Evolutionary conservation across 345 rosid species (phyloP).

Genomic region (Microthlaspi erraticum): DNA sequence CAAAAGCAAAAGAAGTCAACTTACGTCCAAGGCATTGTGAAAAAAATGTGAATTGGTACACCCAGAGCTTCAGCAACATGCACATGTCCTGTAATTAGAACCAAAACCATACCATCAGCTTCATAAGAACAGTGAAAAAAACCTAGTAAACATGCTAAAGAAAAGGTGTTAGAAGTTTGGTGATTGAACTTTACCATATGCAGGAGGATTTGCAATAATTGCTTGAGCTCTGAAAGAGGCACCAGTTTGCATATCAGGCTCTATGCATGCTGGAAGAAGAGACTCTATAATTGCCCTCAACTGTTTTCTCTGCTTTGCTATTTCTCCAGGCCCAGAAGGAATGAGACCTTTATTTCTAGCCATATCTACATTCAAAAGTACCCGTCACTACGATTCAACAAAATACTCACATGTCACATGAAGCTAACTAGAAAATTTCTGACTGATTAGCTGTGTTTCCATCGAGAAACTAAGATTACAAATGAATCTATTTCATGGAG

Average conservation of each 20-base stretch:
- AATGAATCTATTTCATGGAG: slow-evolving; percentile 33
- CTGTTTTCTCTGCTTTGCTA: slow-evolving; percentile 85
- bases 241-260: slow-evolving; percentile 80
- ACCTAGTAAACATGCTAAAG: slow-evolving; percentile 1
- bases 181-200: slow-evolving; percentile 69
- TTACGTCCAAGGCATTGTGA: slow-evolving; percentile 99
- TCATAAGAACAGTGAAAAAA: slow-evolving; percentile 10
- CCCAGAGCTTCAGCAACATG: slow-evolving; percentile 99
- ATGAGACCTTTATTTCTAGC: slow-evolving; percentile 96
- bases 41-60: slow-evolving; percentile 95
- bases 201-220: slow-evolving; percentile 97
- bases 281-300: slow-evolving; percentile 93
- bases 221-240: slow-evolving; percentile 89
- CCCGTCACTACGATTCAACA: not conserved
- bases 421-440: not conserved
- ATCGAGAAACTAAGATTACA: not conserved
- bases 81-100: slow-evolving; percentile 72
- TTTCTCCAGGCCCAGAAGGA: slow-evolving; percentile 97
- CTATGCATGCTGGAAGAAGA: slow-evolving; percentile 93
- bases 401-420: slow-evolving; percentile 13
- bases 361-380: slow-evolving; percentile 64
- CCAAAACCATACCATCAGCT: slow-evolving; percentile 21
- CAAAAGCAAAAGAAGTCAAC: slow-evolving; percentile 44
- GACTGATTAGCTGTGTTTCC: not conserved
- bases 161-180: not conserved